A percentile compares a stretch with the other conserved stretches of the same genome.
Conservation (phyloP, 371 early-diverging fungal genomes). For the Syncephalastrum monosporum region DNA sequence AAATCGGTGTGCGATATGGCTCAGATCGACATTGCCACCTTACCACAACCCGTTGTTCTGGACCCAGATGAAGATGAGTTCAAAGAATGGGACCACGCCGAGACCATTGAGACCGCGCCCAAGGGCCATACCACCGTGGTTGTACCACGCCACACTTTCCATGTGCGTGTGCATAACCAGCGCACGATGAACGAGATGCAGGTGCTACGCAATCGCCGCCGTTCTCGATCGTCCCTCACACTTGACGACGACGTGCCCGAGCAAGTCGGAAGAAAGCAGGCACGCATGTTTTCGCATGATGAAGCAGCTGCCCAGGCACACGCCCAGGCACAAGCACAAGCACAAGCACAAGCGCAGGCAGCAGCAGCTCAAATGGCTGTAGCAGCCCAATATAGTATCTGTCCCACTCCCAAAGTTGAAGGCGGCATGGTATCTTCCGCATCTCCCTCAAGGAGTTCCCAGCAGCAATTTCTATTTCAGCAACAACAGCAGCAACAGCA, state of each 20-base stretch:
- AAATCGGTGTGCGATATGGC: slow-evolving; percentile 37
- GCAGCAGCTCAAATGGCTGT: slow-evolving; percentile 4
- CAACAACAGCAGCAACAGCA: slow-evolving; percentile 3
- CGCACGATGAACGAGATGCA: slow-evolving; percentile 25
- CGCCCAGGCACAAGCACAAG: slow-evolving; percentile 10
- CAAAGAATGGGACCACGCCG: neutral
- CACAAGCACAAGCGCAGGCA: slow-evolving; percentile 8
- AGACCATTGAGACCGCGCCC: slow-evolving; percentile 17
- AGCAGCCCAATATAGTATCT: slow-evolving; percentile 7
- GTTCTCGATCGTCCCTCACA: slow-evolving; percentile 7
- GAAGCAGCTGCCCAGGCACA: slow-evolving; percentile 12
- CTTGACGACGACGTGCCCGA: slow-evolving; percentile 5
- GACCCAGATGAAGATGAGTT: slow-evolving; percentile 1
- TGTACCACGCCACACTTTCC: slow-evolving; percentile 30
- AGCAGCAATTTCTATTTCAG: neutral
- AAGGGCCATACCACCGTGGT: slow-evolving; percentile 36
- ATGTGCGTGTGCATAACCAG: slow-evolving; percentile 39
- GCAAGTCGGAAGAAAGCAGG: slow-evolving; percentile 19
- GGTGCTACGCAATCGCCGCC: slow-evolving; percentile 16
- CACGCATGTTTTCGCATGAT: slow-evolving; percentile 16
- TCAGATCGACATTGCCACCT: slow-evolving; percentile 14
- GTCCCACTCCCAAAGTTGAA: neutral
- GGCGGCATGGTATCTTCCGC: no score
- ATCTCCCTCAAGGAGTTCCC: no score
- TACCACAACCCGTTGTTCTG: slow-evolving; percentile 2